Evolutionary conservation across 139 green algal genomes (phyloP), one percentile per base, ranked within the genome.

Genomic region (Picochlorum sp.): DNA sequence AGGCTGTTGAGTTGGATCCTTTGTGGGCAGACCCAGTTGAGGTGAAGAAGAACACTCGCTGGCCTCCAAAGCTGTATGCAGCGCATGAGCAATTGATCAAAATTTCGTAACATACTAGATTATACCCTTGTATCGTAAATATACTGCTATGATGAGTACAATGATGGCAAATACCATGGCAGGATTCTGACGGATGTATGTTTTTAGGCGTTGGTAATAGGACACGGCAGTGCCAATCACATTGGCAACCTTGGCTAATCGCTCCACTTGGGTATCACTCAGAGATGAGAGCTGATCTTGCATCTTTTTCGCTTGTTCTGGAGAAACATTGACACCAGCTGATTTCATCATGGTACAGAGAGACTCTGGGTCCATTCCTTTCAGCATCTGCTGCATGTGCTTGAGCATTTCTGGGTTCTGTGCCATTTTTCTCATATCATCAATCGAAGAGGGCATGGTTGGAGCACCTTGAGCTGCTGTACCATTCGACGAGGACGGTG

Each of bases 361-460:
- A 49, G 28, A 20, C 28, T 71, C 59, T 20, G 65, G 52, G 44
- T 78, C 72, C 56, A 77, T 76, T 28, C 61, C 58, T 56, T 69
- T 61, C 37, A 78, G 30, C 72, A 74, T 78, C 46, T 38, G 44
- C 57, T 78, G 65, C 65, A 73, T 73, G 47, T 41, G 66, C 4
- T 61, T 61, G 15, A 78, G 50, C 72, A 71, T 78, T 7, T 50
- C 62, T 3, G 72, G 72, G 44, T 74, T 66, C 23, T 69, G 16
- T 61, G 74, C 66, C 13, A 37, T 62, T 21, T 64, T 61, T 16
- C 41, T 56, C 72, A 78, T 74, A 18, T 73, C 44, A 11, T 30
- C 61, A 44, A 66, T 62, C 51, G 63, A 65, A 9, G 47, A 58
- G 5, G 63, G 37, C 49, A 78, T 56, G 21, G 4, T 24, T 26